A percentile compares a stretch with the other conserved stretches of the same genome.
Conservation (phyloP, 495 filamentous ascomycete species). For the Penicillium crystallinum region DNA sequence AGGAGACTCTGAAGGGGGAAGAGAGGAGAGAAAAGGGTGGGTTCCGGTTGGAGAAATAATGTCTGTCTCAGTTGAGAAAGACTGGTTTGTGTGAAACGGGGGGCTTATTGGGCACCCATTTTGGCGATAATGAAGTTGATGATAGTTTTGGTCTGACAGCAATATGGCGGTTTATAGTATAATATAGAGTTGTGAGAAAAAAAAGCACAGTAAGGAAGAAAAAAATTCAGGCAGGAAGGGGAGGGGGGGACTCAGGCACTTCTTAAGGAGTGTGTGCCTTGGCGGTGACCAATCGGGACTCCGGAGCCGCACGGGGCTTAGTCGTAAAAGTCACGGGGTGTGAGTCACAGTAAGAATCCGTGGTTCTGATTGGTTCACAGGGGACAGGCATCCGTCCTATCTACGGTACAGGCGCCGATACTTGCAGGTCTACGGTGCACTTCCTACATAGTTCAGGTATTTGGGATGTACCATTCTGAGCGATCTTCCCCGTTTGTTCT, state of each 20-base stretch:
- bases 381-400: not conserved
- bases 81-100: constrained; percentile 26
- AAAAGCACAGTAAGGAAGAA: constrained; percentile 7
- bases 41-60: constrained; percentile 44
- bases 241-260: constrained; percentile 35
- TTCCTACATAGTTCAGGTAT: constrained; percentile 3
- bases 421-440: not conserved
- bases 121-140: constrained; percentile 21
- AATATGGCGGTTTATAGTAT: constrained; percentile 21
- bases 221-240: constrained; percentile 33
- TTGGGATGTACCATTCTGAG: not conserved
- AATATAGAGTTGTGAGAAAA: constrained; percentile 5
- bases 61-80: constrained; percentile 46
- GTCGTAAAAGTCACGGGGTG: constrained; percentile 32
- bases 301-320: constrained; percentile 17
- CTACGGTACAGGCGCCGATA: not conserved
- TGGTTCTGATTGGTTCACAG: constrained; percentile 23
- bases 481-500: not conserved
- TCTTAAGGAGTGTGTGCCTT: constrained; percentile 36
- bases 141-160: constrained; percentile 23
- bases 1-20: constrained; percentile 42
- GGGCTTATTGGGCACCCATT: constrained; percentile 52
- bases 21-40: constrained; percentile 33
- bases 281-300: constrained; percentile 18
- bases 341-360: constrained; percentile 31